phyloP scores from a whole-genome alignment of 768 basidiomycete species.

The Lyophyllum atratum region DNA sequence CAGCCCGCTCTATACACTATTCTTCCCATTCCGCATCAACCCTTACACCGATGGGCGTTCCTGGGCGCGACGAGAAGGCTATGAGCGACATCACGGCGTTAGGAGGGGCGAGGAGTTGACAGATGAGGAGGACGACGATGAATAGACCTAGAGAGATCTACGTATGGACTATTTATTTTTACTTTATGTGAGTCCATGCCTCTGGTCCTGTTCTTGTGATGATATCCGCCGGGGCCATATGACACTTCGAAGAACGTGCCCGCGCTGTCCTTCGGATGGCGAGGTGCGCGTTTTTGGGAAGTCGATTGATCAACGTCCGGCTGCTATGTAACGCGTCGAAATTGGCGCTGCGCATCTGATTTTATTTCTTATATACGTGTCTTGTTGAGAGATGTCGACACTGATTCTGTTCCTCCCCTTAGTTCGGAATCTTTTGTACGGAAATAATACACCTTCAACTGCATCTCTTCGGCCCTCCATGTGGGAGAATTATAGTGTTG shows the following conservation, averaged over 20 bases:
- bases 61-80: slow-evolving; percentile 75
- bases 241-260: slow-evolving; percentile 54
- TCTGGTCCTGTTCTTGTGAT: slow-evolving; percentile 38
- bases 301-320: slow-evolving; percentile 65
- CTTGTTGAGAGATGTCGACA: neutral
- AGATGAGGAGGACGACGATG: slow-evolving; percentile 71
- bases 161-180: neutral
- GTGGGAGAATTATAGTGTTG: too few species aligned
- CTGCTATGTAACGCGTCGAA: slow-evolving; percentile 16
- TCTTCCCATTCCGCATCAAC: slow-evolving; percentile 76
- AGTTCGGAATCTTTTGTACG: too few species aligned
- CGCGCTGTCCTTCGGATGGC: slow-evolving; percentile 1
- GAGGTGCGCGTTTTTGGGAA: slow-evolving; percentile 38
- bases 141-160: slow-evolving; percentile 14
- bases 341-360: slow-evolving; percentile 7
- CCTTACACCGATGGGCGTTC: slow-evolving; percentile 85
- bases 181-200: neutral
- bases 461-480: too few species aligned
- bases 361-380: neutral
- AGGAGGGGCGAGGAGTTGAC: slow-evolving; percentile 85
- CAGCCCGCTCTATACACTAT: slow-evolving; percentile 77
- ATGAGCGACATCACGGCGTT: slow-evolving; percentile 61
- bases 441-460: too few species aligned
- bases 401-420: too few species aligned
- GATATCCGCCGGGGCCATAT: slow-evolving; percentile 87